Evolutionary conservation across 768 basidiomycete species (phyloP), one percentile per base, ranked within the genome.

Genomic region (Pholiota microspora): DNA sequence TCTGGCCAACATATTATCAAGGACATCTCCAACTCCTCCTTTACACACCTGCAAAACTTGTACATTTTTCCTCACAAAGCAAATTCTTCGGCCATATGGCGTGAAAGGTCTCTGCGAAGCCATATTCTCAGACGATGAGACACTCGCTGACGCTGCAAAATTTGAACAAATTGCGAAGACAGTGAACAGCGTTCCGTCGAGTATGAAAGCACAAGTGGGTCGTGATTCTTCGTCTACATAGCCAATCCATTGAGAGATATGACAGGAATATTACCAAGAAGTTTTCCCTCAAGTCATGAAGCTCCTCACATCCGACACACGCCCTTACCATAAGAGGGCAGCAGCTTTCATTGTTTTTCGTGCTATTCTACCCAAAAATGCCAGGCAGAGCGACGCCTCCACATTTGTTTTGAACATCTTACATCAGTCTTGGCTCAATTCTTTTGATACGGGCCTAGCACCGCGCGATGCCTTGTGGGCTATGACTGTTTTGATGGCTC

Each of bases 341-440:
- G 83, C 84, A 7, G 82, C 89, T 2, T 90, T 88, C 65, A 69
- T 83, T 2, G 64, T 92, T 42, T 86, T 88, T 21, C 81, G 85
- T 13, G 81, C 90, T 71, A 69, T 92, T 18, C 66, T 75, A 3
- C 59, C 69, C 1, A 72, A 76, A 38, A 66, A 63, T 7, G 55
- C 62, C n/a, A 55, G 59, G 18, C 51, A 60, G 45, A 56, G 71
- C 2, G 51, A 69, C 15, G 69, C 76, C 7, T 64, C 73, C 5
- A 63, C 59, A 1, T 68, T 79, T 10, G 62, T 84, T 4, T 70
- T 82, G 7, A 64, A 77, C 0, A 69, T 75, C 25, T 64, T 92
- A 9, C 88, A 90, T 54, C 55, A 60, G 1, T 82, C 86, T 0
- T 74, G 90, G 47, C 62, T 77, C 3, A 47, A 59, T 9, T 28